Base-by-base conservation (phyloP, 345 rosid species). In the Toxicodendron radicans region DNA sequence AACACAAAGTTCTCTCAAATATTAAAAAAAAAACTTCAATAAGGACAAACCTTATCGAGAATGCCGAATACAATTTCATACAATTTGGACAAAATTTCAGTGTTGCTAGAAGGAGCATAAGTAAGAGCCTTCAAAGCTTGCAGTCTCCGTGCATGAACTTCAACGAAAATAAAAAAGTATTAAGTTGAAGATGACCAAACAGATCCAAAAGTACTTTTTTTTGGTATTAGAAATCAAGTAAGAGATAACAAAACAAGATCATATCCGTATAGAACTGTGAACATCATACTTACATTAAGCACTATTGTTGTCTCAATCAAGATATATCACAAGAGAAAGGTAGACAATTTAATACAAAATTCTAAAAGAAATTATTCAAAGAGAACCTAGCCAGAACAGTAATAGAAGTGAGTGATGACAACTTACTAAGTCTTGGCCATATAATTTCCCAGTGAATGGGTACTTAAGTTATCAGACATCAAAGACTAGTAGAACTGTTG, bases 61-160 rank as follows among this genome's bases (percentile, higher is more conserved):
- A 96, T 87, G 79, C 89, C 97, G 81, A 96, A 96, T 65, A 93
- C 95, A 69, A 92, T 89, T 79, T 88, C 98, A 46, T 91, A 96
- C 89, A 96, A 80, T 82, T 83, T 86, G 76, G 94, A 83, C 78
- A 93, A 78, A 78, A 93, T 91, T 73, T 87, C 97, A 76, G 85
- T 80, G 84, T 81, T 93, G 88, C 87, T 90, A 73, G 95, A 83
- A 64, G 99, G 92, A 79, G 94, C 86, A 82, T 87, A 92, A 38
- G 97, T 93, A 78, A 96, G 94, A 78, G 99, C 99, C 91, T 93
- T 96, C 81, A 96, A 78, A 82, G 98, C 98, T 88, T 96, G 99
- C 78, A 93, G 76, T 77, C 98, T 91, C 74, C 97, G 90, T 33
- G 98, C 92, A 85, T 96, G 99, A 85, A 88, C 98, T 95, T 81